A percentile compares a stretch with the other conserved stretches of the same genome.
Evolutionary conservation across 805 yeast genomes (phyloP).

Genomic region (Saturnispora sanitii): DNA sequence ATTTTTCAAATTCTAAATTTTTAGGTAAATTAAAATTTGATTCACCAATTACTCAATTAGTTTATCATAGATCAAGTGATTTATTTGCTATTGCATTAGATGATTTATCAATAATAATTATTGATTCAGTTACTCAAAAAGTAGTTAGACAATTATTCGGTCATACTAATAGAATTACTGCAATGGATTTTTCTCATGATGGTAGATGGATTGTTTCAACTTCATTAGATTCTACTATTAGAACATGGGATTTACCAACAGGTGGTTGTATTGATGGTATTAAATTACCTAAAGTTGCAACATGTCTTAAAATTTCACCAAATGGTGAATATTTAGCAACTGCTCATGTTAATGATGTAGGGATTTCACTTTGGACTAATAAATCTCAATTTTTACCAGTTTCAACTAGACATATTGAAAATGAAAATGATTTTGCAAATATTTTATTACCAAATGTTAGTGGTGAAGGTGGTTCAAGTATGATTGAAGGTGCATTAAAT

Average conservation of each 20-base stretch:
- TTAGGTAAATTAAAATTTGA: slow-evolving; percentile 58
- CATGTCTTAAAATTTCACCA: slow-evolving; percentile 72
- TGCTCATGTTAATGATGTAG: slow-evolving; percentile 81
- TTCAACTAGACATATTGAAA: slow-evolving; percentile 64
- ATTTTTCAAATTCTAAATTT: slow-evolving; percentile 62
- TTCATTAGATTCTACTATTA: slow-evolving; percentile 72
- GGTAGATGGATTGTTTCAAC: slow-evolving; percentile 91
- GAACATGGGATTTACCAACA: slow-evolving; percentile 97
- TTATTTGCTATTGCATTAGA: slow-evolving; percentile 79
- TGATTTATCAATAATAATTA: slow-evolving; percentile 70
- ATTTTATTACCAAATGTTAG: slow-evolving; percentile 64
- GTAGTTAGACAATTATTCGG: slow-evolving; percentile 85
- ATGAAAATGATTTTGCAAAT: slow-evolving; percentile 60
- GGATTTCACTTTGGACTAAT: slow-evolving; percentile 88
- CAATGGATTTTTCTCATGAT: slow-evolving; percentile 84
- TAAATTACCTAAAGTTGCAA: slow-evolving; percentile 65
- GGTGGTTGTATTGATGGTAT: slow-evolving; percentile 96
- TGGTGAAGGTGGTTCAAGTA: slow-evolving; percentile 63
- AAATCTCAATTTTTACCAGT: slow-evolving; percentile 72
- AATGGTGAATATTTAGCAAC: slow-evolving; percentile 88
- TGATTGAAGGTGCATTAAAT: slow-evolving; percentile 70
- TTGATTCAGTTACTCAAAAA: slow-evolving; percentile 73
- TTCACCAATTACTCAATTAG: slow-evolving; percentile 69
- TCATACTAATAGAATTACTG: slow-evolving; percentile 79
- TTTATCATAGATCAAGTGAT: slow-evolving; percentile 75